Evolutionary conservation across 225 moss, liverwort and hornwort species (phyloP).

Genomic region (Thuidium tamariscinum): DNA sequence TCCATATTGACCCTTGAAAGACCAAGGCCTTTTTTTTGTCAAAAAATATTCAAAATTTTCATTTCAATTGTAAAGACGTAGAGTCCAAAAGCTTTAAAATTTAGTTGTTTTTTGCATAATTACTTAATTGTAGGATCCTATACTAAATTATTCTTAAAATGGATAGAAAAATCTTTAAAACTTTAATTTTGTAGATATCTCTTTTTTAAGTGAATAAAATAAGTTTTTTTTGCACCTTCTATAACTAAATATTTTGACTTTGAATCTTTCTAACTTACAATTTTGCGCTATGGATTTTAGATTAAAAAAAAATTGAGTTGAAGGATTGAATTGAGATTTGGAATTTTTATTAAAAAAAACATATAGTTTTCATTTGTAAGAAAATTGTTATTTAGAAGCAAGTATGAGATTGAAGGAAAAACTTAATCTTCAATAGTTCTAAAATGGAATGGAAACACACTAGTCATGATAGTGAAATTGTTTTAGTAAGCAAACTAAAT

Average conservation of each 20-base stretch:
- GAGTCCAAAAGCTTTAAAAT: no score
- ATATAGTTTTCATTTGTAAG: no score
- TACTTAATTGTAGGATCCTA: no score
- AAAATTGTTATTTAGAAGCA: not conserved
- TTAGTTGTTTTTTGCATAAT: no score
- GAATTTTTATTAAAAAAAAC: not conserved
- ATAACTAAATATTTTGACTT: no score
- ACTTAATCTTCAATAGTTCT: not conserved
- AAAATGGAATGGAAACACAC: not conserved
- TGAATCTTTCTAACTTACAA: no score
- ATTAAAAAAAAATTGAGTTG: not conserved
- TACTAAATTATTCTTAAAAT: no score
- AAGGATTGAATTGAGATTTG: not conserved
- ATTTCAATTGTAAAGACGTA: no score
- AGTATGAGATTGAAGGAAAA: not conserved
- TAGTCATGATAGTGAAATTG: fast-evolving
- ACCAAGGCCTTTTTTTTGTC: not conserved
- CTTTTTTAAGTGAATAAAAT: no score
- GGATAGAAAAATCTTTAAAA: no score
- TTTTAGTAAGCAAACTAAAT: fast-evolving
- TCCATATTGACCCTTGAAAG: not conserved
- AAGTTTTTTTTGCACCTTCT: no score
- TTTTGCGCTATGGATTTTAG: not conserved
- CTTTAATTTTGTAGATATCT: no score
- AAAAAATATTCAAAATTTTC: not conserved